A percentile compares a stretch with the other conserved stretches of the same genome.
Conservation (phyloP, 306 rosid species). For the Rosa rugosa region DNA sequence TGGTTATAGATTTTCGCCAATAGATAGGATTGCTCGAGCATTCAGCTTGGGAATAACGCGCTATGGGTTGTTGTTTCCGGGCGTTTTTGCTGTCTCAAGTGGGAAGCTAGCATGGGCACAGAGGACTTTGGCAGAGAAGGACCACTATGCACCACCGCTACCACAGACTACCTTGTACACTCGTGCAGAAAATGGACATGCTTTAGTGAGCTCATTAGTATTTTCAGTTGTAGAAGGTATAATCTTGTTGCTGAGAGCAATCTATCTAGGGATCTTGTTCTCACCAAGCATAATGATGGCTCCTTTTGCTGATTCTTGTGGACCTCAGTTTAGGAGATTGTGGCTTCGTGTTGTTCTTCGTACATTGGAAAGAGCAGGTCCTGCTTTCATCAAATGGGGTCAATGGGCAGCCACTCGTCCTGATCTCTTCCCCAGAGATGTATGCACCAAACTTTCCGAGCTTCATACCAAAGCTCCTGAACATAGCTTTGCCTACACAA, state of each 20-base stretch:
- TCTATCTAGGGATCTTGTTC: constrained; percentile 72
- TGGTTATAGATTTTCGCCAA: constrained; percentile 43
- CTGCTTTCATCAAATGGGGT: constrained; percentile 99
- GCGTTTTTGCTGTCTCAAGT: constrained; percentile 68
- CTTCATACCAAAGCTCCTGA: constrained; percentile 98
- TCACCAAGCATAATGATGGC: constrained; percentile 90
- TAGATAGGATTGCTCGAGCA: constrained; percentile 79
- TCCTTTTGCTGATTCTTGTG: constrained; percentile 72
- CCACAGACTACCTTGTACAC: constrained; percentile 55
- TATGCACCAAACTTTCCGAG: constrained; percentile 74
- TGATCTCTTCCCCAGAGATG: constrained; percentile 95
- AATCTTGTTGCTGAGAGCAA: constrained; percentile 65
- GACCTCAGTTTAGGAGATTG: constrained; percentile 59
- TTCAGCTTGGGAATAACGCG: constrained; percentile 78
- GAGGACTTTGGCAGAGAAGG: constrained; percentile 44
- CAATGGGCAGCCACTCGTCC: constrained; percentile 99
- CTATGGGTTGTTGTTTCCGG: constrained; percentile 74
- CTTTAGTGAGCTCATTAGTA: constrained; percentile 46
- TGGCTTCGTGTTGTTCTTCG: constrained; percentile 86
- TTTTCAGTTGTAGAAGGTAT: constrained; percentile 61
- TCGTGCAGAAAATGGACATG: constrained; percentile 84
- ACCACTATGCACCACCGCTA: constrained; percentile 29
- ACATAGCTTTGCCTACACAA: constrained; percentile 88
- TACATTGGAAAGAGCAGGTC: constrained; percentile 86
- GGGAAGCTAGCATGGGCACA: constrained; percentile 87